Percentiles rank a stretch among this genome's conserved stretches.
Evolutionary conservation across 202 grass and related monocot species (phyloP).

Genomic region (Carex arenaria): DNA sequence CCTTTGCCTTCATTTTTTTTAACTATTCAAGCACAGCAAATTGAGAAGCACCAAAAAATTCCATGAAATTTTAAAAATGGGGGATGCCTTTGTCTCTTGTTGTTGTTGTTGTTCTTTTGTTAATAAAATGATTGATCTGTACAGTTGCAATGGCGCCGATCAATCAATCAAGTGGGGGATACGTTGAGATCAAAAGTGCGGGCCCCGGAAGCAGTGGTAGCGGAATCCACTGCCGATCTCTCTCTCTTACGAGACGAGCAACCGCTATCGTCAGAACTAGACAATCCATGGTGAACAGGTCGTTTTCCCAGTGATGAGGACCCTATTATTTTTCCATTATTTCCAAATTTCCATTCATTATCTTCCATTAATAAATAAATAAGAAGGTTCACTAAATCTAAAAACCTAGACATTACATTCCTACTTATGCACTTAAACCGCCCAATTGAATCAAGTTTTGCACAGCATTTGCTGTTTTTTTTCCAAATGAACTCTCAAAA

Average conservation of each 20-base stretch:
- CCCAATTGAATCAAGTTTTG: constrained; percentile 6
- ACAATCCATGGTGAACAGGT: constrained; percentile 36
- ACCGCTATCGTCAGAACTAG: constrained; percentile 49
- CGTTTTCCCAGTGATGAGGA: constrained; percentile 42
- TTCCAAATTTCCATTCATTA: background rate
- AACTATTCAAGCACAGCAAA: background rate
- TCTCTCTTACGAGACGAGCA: constrained; percentile 45
- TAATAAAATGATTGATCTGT: constrained; percentile 17
- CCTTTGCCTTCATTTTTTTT: constrained; percentile 11
- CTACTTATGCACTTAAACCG: background rate
- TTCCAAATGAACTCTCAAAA: background rate
- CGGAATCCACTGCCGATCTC: constrained; percentile 29
- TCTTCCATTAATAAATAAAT: background rate
- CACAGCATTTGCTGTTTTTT: background rate
- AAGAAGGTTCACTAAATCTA: background rate
- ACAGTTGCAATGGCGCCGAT: constrained; percentile 11
- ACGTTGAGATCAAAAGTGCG: constrained; percentile 73
- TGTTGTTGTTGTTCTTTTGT: constrained; percentile 19
- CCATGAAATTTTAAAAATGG: constrained; percentile 21
- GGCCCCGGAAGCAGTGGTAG: constrained; percentile 26
- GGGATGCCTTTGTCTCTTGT: constrained; percentile 17
- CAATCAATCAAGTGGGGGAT: constrained; percentile 35
- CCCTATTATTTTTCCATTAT: constrained; percentile 33
- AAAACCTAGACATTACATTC: background rate
- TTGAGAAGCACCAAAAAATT: constrained; percentile 12